Base-by-base conservation (phyloP, 331 rosid species). In the Spiraea crenata region DNA sequence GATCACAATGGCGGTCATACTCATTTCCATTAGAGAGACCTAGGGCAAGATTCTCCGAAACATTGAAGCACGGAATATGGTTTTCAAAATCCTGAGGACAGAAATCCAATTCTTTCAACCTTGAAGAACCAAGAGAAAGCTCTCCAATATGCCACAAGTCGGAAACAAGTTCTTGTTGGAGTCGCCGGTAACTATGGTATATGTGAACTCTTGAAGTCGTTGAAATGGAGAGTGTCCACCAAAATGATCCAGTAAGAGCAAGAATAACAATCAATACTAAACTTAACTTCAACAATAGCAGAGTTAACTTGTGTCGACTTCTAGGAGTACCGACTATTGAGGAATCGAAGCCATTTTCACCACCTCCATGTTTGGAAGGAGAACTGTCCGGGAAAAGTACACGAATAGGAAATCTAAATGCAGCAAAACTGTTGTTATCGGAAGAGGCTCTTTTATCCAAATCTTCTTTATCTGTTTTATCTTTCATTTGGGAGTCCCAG, bases 101-200 rank as follows among this genome's bases (percentile, higher is more conserved):
- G 70, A 91, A 89, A 37, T 95, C 99, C 75, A 95, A 63, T 48
- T 91, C 99, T 84, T 83, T 95, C 86, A 81, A 67, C 86, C 81
- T 86, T 25, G 96, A 78, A 76, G 99, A 77, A 55, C 96, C 89
- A 71, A 76, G 83, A 72, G 99, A 91, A 79, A 95, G 81, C 85
- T 91, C 99, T 51, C 96, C 99, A 37, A 95, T 86, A 80, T 91
- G 98, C 91, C 93, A 77, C 76, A 95, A 77, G 83, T 95, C 99
- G 0, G 91, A 80, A 63, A 95, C 92, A 67, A 95, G 96, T 79
- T 95, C 88, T 82, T 95, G 90, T 76, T 95, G 98, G 70, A 95
- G 93, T 77, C 92, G 87, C 78, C 96, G 85, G 79, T 91, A 95
- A 69, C 98, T 96, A 67, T 76, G 96, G 77, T 76, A 78, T 70